Percentiles rank a stretch among this genome's conserved stretches.
Conservation (phyloP, 768 basidiomycete species). For the Suillus sp. region DNA sequence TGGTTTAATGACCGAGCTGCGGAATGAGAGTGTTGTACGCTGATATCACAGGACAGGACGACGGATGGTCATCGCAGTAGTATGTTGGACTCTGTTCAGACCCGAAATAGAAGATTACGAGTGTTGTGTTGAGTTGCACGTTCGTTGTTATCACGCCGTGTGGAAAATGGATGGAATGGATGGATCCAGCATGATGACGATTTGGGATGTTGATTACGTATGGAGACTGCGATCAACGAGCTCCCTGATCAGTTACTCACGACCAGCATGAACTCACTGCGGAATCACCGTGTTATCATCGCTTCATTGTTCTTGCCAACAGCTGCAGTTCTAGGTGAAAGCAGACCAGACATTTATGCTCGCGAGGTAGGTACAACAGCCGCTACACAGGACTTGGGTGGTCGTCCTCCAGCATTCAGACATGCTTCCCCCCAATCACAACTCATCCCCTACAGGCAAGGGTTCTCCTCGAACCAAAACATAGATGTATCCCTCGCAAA, state of each 20-base stretch:
- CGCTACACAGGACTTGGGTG: constrained; percentile 13
- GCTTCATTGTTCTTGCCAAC: constrained; percentile 85
- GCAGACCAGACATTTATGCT: constrained; percentile 43
- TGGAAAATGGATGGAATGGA: not conserved
- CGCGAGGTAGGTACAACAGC: constrained; percentile 18
- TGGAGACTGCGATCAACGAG: not conserved
- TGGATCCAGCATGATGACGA: constrained; percentile 2
- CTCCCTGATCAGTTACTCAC: not conserved
- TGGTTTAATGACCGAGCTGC: not conserved
- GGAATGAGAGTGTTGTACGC: no score
- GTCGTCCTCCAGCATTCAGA: constrained; percentile 20
- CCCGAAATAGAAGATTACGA: not conserved
- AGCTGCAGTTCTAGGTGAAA: constrained; percentile 62
- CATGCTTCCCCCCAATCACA: constrained; percentile 39
- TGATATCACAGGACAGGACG: no score
- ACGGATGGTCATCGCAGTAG: no score
- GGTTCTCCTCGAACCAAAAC: constrained; percentile 18
- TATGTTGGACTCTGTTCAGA: no score
- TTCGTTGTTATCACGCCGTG: constrained; percentile 3
- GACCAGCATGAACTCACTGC: constrained; percentile 67
- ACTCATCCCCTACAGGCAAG: constrained; percentile 37
- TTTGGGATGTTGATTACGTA: not conserved
- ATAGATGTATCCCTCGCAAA: constrained; percentile 40
- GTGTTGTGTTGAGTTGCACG: constrained; percentile 1
- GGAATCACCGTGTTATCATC: constrained; percentile 74